Percentiles rank a stretch among this genome's conserved stretches.
Evolutionary conservation across 306 rosid species (phyloP).

Genomic region (Trifolium dubium): DNA sequence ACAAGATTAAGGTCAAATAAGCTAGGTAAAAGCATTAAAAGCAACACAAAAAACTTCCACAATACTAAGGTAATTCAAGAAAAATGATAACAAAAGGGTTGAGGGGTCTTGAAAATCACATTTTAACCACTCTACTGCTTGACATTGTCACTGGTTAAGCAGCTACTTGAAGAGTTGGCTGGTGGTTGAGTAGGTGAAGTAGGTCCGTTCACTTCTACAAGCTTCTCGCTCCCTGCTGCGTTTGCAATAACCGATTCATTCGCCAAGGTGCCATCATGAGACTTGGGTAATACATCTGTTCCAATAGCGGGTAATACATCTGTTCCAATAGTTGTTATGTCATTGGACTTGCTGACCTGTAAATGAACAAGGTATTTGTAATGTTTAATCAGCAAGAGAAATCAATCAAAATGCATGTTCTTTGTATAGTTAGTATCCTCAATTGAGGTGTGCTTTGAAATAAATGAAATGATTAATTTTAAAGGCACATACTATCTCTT

Average conservation of each 20-base stretch:
- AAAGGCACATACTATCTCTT: conserved; percentile 37
- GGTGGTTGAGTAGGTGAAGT: conserved; percentile 4
- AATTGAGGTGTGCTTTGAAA: neutral
- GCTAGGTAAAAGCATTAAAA: conserved; percentile 5
- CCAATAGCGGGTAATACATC: conserved; percentile 24
- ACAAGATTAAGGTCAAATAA: conserved; percentile 15
- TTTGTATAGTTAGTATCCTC: neutral
- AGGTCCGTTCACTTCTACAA: conserved; percentile 34
- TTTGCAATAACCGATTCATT: conserved; percentile 28
- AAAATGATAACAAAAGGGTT: neutral
- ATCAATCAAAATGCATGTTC: conserved; percentile 3
- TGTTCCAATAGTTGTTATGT: conserved; percentile 22
- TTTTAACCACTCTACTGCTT: neutral
- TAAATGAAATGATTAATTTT: neutral
- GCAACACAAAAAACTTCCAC: conserved; percentile 25
- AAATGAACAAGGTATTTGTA: neutral
- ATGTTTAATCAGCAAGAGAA: neutral
- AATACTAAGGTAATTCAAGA: conserved; percentile 21
- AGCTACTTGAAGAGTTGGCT: conserved; percentile 30
- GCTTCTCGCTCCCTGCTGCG: conserved; percentile 27
- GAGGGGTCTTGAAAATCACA: neutral
- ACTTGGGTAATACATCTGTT: conserved; percentile 20
- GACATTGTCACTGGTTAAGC: conserved; percentile 1
- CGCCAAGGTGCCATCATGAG: conserved; percentile 35
- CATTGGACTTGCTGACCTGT: conserved; percentile 40